Evolutionary conservation across 2,329 filamentous ascomycete genomes (phyloP), one percentile per base, ranked within the genome.

Genomic region (Alternaria panax): DNA sequence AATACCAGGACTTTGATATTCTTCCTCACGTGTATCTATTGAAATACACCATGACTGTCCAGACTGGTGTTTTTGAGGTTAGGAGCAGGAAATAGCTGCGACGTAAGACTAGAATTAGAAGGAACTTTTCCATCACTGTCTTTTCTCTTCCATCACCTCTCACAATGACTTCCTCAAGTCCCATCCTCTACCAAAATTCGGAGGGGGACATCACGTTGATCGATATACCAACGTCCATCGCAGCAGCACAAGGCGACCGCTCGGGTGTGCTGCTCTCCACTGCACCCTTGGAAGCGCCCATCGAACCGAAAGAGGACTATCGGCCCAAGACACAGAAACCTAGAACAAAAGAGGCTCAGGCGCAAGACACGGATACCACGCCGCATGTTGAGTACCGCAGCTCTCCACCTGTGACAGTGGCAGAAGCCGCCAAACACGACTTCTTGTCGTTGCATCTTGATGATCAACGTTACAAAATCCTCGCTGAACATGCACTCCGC

Each of bases 211-310:
- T 89, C 53, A 80, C 86, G 22, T 74, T 92, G 25, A 75, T 93
- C 51, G 91, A 93, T 69, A 85, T 92, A 45, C 90, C 91, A 24
- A 80, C 82, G 18, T 91, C 91, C 2, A 85, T 93, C 38, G 88
- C 90, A 65, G 82, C 86, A 60, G 87, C 86, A 18, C 91, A 93
- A 76, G 82, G 83, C 42, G 55, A 58, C 32, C 78, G 78, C 74
- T 57, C 69, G 69, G 62, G 82, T 81, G 57, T 78, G 75, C 68
- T 81, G 70, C 60, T 82, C 24, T 88, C 86, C 7, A 79, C 75
- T 14, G 20, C 65, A 8, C 80, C 86, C 1, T 62, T 82, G 3
- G 60, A 80, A 41, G 58, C 65, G 12, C 85, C 87, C 2, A 87
- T 83, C 63, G 43, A 75, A 77, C 54, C 85, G 24, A 67, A 82